A percentile compares a stretch with the other conserved stretches of the same genome.
phyloP scores from a whole-genome alignment of 495 filamentous ascomycete species.

The Penicillium crystallinum region DNA sequence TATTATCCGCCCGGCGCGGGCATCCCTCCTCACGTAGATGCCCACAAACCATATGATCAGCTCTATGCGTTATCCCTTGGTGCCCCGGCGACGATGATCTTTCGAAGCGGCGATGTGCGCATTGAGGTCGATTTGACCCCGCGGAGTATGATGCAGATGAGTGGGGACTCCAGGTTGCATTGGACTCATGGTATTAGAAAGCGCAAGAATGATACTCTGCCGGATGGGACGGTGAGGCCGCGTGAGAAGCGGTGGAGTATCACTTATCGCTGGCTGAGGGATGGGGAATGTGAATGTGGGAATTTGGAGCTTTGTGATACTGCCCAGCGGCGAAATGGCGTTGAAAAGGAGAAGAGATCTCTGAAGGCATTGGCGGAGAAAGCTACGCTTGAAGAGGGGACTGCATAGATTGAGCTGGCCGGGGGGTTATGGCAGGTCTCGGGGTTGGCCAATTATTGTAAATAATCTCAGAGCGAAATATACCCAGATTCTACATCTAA shows the following conservation, averaged over 20 bases:
- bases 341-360: slow-evolving; percentile 37
- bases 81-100: slow-evolving; percentile 34
- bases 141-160: slow-evolving; percentile 37
- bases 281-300: slow-evolving; percentile 37
- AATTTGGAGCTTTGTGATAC: slow-evolving; percentile 34
- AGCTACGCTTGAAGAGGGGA: neutral
- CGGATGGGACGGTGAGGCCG: slow-evolving; percentile 27
- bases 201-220: slow-evolving; percentile 32
- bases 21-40: slow-evolving; percentile 40
- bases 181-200: slow-evolving; percentile 43
- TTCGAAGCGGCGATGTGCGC: slow-evolving; percentile 26
- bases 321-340: slow-evolving; percentile 30
- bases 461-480: slow-evolving; percentile 4
- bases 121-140: slow-evolving; percentile 32
- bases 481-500: neutral
- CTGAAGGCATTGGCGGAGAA: slow-evolving; percentile 20
- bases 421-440: neutral
- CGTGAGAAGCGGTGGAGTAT: slow-evolving; percentile 36
- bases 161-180: slow-evolving; percentile 32
- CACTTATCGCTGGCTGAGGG: slow-evolving; percentile 37
- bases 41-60: slow-evolving; percentile 36
- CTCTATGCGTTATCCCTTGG: slow-evolving; percentile 38
- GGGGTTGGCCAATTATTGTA: neutral
- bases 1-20: slow-evolving; percentile 38
- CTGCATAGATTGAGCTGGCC: neutral